phyloP scores from a whole-genome alignment of 495 filamentous ascomycete species.

The Talaromyces borbonicus region DNA sequence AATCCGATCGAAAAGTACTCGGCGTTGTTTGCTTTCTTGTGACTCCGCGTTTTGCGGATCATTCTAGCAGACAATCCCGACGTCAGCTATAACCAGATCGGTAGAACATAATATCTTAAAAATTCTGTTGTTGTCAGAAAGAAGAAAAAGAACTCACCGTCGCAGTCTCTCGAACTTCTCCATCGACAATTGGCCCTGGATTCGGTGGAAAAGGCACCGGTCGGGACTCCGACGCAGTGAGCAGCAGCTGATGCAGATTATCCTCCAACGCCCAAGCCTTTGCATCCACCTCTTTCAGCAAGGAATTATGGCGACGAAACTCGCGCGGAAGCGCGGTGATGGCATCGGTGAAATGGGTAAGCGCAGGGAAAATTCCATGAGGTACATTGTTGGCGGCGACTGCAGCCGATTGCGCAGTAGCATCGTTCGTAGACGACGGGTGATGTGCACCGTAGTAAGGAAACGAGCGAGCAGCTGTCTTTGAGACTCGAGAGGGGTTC shows the following conservation, averaged over 20 bases:
- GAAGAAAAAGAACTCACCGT: conserved; percentile 19
- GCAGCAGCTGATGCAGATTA: conserved; percentile 58
- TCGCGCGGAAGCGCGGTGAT: conserved; percentile 90
- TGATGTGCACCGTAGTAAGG: conserved; percentile 25
- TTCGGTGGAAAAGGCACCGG: conserved; percentile 27
- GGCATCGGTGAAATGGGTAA: conserved; percentile 88
- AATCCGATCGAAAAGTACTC: conserved; percentile 55
- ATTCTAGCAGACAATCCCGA: too few relatives aligned
- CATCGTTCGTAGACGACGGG: conserved; percentile 20
- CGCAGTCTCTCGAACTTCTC: conserved; percentile 31
- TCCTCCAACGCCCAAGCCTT: conserved; percentile 56
- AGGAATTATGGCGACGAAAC: conserved; percentile 85
- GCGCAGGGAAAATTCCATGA: conserved; percentile 77
- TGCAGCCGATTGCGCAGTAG: conserved; percentile 20
- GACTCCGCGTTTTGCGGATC: conserved; percentile 24
- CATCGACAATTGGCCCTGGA: conserved; percentile 30
- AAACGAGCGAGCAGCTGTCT: conserved; percentile 43
- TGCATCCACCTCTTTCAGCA: conserved; percentile 94
- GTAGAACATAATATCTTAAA: neutral
- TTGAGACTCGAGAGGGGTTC: conserved; percentile 49
- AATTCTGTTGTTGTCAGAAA: neutral
- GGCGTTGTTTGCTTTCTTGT: conserved; percentile 38
- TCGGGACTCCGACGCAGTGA: conserved; percentile 52
- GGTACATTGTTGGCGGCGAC: conserved; percentile 21
- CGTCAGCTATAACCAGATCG: conserved; percentile 6